phyloP scores from a whole-genome alignment of 495 filamentous ascomycete species.

The Penicillium subrubescens region DNA sequence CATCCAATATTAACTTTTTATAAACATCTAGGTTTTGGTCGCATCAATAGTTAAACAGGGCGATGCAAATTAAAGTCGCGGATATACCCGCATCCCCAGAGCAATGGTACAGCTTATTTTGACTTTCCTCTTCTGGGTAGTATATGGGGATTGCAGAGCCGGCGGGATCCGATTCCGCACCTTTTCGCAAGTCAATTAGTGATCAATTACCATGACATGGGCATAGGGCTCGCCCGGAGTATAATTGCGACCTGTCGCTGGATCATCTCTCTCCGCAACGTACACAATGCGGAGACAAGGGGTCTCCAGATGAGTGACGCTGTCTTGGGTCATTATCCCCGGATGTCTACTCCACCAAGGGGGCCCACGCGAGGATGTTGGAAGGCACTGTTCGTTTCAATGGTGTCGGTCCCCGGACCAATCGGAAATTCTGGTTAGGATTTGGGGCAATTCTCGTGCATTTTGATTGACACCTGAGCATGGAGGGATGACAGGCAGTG shows the following conservation, averaged over 20 bases:
- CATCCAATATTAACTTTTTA: too few species aligned
- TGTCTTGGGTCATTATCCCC: constrained; percentile 23
- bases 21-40: too few species aligned
- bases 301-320: constrained; percentile 18
- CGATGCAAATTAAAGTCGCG: not conserved
- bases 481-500: not conserved
- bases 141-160: not conserved
- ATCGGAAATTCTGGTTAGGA: constrained; percentile 17
- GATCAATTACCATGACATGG: not conserved
- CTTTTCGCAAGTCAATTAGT: not conserved
- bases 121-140: not conserved
- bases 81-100: not conserved
- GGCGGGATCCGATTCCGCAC: constrained; percentile 8
- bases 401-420: constrained; percentile 14
- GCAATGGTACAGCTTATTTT: not conserved
- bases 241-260: constrained; percentile 22
- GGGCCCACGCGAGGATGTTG: constrained; percentile 14
- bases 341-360: constrained; percentile 32
- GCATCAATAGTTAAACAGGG: not conserved
- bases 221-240: constrained; percentile 9
- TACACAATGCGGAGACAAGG: constrained; percentile 17
- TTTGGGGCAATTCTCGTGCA: too few species aligned
- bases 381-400: constrained; percentile 12
- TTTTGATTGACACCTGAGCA: not conserved
- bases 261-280: not conserved